Percentiles rank a stretch among this genome's conserved stretches.
phyloP scores from a whole-genome alignment of 2,329 filamentous ascomycete species.

The Neofusicoccum laricinum region DNA sequence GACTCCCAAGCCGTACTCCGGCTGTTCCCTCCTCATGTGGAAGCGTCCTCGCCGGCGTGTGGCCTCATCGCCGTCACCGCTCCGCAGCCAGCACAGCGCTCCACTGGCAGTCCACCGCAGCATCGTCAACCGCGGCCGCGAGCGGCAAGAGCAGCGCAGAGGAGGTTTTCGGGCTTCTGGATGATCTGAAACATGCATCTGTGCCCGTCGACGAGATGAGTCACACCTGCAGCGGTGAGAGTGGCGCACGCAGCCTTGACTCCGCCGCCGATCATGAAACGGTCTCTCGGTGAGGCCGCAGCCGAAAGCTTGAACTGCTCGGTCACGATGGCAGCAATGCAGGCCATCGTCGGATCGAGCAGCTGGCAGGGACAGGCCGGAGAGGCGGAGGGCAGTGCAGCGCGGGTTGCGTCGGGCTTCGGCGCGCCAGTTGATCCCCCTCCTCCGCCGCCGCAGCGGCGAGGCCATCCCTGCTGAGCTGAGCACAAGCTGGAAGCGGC shows the following conservation, averaged over 20 bases:
- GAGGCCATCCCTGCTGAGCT: constrained; percentile 14
- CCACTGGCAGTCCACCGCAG: background rate
- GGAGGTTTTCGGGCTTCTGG: background rate
- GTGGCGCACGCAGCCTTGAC: constrained; percentile 8
- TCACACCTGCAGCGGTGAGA: constrained; percentile 13
- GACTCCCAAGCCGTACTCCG: background rate
- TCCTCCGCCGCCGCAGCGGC: background rate
- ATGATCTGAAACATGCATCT: constrained; percentile 14
- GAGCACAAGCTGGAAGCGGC: constrained; percentile 9
- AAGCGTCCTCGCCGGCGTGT: background rate
- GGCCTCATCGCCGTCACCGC: constrained; percentile 1
- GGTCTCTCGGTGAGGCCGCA: constrained; percentile 9
- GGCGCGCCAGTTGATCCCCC: constrained; percentile 5
- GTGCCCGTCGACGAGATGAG: constrained; percentile 13
- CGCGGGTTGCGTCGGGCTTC: constrained; percentile 13
- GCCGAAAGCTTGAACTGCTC: constrained; percentile 8
- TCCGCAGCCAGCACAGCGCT: constrained; percentile 12
- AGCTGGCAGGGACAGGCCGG: background rate
- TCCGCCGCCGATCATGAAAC: constrained; percentile 14
- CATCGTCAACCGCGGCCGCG: background rate
- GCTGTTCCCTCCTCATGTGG: background rate
- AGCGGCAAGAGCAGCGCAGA: constrained; percentile 5
- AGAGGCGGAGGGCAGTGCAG: background rate
- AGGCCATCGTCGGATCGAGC: constrained; percentile 5
- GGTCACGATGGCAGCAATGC: constrained; percentile 7